These are phyloP conservation scores for Podosphaera leucotricha DNA, from an alignment of 2,329 filamentous ascomycete species.

Conservation along the genomic window DNA sequence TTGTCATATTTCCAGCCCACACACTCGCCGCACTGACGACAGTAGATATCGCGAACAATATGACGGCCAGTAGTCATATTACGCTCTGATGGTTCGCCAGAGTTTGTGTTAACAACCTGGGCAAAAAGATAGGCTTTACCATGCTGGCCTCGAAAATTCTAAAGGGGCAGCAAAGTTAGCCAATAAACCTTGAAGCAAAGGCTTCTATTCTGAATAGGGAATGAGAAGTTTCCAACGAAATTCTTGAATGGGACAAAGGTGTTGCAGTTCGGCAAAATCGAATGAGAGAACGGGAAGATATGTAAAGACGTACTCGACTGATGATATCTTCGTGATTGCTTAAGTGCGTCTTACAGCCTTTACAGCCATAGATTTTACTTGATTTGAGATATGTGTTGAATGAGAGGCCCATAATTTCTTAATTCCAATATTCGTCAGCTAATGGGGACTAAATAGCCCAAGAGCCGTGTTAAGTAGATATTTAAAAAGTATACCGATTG, in stretches of 20 bases:
- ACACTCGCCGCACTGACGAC: conserved; percentile 71
- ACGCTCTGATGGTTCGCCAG: conserved; percentile 68
- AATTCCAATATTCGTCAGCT: not conserved
- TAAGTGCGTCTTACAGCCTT: conserved; percentile 85
- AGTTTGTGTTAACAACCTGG: conserved; percentile 71
- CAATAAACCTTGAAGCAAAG: not conserved
- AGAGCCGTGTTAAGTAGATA: no score
- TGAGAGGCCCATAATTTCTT: conserved; percentile 47
- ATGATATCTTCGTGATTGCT: conserved; percentile 93
- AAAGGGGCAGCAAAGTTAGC: conserved; percentile 2
- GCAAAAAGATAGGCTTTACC: conserved; percentile 97
- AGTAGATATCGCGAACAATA: conserved; percentile 79
- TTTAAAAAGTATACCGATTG: no score
- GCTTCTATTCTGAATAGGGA: no score
- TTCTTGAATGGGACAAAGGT: not conserved
- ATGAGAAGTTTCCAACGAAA: no score
- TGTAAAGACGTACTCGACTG: conserved; percentile 42
- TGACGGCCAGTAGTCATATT: conserved; percentile 96
- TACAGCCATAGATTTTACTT: conserved; percentile 76
- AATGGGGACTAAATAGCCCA: no score
- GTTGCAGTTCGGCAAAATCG: no score
- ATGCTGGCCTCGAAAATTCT: conserved; percentile 97
- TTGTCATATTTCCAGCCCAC: conserved; percentile 99
- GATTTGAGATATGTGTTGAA: conserved; percentile 85
- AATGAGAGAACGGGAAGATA: not conserved